phyloP scores from a whole-genome alignment of 768 basidiomycete genomes.

The Amanita fuliginea region DNA sequence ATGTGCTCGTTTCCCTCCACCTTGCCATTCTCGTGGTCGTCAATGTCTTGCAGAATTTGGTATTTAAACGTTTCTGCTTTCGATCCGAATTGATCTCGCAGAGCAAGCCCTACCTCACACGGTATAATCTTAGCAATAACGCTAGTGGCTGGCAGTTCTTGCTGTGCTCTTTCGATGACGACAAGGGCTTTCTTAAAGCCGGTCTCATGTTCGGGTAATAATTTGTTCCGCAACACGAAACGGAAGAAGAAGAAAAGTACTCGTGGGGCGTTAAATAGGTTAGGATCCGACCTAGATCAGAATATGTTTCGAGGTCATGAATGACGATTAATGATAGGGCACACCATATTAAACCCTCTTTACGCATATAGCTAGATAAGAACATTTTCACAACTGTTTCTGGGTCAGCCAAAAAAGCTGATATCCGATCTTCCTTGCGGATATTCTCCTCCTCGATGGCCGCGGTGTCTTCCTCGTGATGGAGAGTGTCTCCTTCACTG shows the following conservation, averaged over 20 bases:
- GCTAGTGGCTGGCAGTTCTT: slow-evolving; percentile 7
- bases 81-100: slow-evolving; percentile 7
- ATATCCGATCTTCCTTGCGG: slow-evolving; percentile 30
- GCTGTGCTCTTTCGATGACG: slow-evolving; percentile 6
- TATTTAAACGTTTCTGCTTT: slow-evolving; percentile 4
- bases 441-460: slow-evolving; percentile 26
- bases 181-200: slow-evolving; percentile 5
- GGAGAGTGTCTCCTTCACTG: slow-evolving; percentile 1
- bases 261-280: slow-evolving; percentile 29
- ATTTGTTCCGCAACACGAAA: slow-evolving; percentile 31
- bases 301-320: neutral
- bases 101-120: slow-evolving; percentile 5
- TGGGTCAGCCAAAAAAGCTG: slow-evolving; percentile 51
- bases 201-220: slow-evolving; percentile 20
- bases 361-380: slow-evolving; percentile 57
- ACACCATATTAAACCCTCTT: slow-evolving; percentile 62
- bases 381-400: slow-evolving; percentile 49
- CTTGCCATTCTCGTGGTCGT: slow-evolving; percentile 33
- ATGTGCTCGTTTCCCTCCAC: neutral
- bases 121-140: slow-evolving; percentile 8
- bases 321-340: neutral
- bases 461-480: slow-evolving; percentile 22
- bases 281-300: slow-evolving; percentile 26
- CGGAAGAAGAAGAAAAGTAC: slow-evolving; percentile 33
- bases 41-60: neutral